These are phyloP conservation scores for Tubosaeta sp. DNA, from an alignment of 768 basidiomycete species.

Conservation along the genomic window DNA sequence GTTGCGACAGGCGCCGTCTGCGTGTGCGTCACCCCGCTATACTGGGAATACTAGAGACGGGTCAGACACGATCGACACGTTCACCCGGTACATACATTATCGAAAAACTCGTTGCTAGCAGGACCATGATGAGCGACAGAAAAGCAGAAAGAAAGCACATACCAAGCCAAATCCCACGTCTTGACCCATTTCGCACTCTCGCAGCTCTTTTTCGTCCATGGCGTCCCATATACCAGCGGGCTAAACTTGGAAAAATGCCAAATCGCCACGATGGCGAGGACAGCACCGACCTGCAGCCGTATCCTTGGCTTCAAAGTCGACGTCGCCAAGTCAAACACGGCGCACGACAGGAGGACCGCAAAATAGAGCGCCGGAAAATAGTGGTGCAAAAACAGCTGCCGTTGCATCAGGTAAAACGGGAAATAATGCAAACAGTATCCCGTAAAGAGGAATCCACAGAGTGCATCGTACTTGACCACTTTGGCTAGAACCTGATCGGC, in stretches of 20 bases:
- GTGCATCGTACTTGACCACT: slow-evolving; percentile 85
- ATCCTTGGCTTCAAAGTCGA: slow-evolving; percentile 70
- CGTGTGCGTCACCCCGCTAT: slow-evolving; percentile 35
- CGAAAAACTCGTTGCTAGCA: slow-evolving; percentile 65
- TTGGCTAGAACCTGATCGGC: slow-evolving; percentile 49
- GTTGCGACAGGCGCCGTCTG: slow-evolving; percentile 40
- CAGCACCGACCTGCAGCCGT: slow-evolving; percentile 75
- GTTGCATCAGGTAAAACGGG: slow-evolving; percentile 96
- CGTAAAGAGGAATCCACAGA: slow-evolving; percentile 87
- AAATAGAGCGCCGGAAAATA: slow-evolving; percentile 98
- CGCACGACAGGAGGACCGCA: slow-evolving; percentile 72
- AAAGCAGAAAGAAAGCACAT: slow-evolving; percentile 11
- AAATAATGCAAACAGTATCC: slow-evolving; percentile 93
- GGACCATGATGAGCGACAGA: background rate
- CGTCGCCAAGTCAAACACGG: slow-evolving; percentile 82
- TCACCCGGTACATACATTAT: slow-evolving; percentile 47
- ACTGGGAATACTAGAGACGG: slow-evolving; percentile 42
- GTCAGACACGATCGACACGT: background rate
- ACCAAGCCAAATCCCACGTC: slow-evolving; percentile 97
- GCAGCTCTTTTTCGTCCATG: slow-evolving; percentile 85
- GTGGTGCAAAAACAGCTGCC: slow-evolving; percentile 97
- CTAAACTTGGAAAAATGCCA: slow-evolving; percentile 79
- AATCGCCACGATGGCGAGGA: slow-evolving; percentile 66
- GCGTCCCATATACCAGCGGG: slow-evolving; percentile 76
- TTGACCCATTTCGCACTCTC: slow-evolving; percentile 76